Percentiles rank a stretch among this genome's conserved stretches.
Conservation (phyloP, 2,329 filamentous ascomycete genomes). For the Salinomyces thailandicus region DNA sequence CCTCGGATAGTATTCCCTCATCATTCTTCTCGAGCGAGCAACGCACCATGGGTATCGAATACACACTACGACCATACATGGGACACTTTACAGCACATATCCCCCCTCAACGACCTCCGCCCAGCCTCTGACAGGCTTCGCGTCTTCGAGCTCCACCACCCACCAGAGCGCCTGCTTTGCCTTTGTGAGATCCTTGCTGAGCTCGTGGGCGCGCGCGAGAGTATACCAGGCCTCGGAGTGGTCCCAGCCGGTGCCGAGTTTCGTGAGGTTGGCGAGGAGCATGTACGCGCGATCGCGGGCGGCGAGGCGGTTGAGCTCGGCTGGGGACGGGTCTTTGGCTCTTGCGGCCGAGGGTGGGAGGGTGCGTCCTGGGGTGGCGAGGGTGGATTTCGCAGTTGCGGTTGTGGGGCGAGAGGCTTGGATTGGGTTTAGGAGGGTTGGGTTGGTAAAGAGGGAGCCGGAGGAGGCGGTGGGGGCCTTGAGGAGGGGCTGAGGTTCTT, state of each 20-base stretch:
- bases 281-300: constrained; percentile 82
- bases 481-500: constrained; percentile 40
- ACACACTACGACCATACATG: neutral
- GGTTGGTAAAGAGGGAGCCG: constrained; percentile 9
- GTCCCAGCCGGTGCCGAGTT: constrained; percentile 81
- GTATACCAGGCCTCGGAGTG: constrained; percentile 87
- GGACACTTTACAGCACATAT: constrained; percentile 15
- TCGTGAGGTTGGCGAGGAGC: constrained; percentile 71
- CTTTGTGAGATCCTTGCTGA: constrained; percentile 73
- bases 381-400: constrained; percentile 9
- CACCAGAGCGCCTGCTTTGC: constrained; percentile 93
- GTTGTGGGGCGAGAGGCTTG: constrained; percentile 13
- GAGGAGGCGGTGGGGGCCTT: constrained; percentile 18
- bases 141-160: constrained; percentile 91
- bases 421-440: constrained; percentile 5
- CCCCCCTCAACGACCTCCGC: constrained; percentile 36
- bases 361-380: constrained; percentile 4
- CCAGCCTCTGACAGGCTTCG: constrained; percentile 70
- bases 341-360: neutral
- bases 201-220: constrained; percentile 76
- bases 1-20: too few species aligned
- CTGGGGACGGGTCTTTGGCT: constrained; percentile 42
- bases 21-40: too few species aligned
- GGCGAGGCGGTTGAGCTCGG: constrained; percentile 70
- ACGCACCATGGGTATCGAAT: constrained; percentile 1